Evolutionary conservation across 768 basidiomycete species (phyloP).

Genomic region (Cyclocybe aegerita): DNA sequence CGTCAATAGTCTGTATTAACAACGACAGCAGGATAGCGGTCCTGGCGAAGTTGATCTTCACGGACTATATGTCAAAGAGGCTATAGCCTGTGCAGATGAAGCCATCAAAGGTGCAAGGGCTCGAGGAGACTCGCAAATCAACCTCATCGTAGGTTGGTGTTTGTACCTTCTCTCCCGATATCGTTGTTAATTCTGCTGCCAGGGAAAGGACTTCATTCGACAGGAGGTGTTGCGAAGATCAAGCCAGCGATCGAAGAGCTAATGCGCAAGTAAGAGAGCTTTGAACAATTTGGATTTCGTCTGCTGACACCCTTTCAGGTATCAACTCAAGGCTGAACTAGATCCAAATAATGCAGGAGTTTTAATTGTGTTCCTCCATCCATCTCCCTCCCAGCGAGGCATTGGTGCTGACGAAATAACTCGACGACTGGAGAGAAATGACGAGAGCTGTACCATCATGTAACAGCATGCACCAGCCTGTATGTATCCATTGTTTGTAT

Average conservation of each 20-base stretch:
- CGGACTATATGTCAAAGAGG: conserved; percentile 92
- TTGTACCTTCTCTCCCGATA: neutral
- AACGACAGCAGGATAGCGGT: conserved; percentile 49
- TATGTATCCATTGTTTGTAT: too few relatives aligned
- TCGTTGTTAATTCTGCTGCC: neutral
- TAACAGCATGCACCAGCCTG: conserved; percentile 31
- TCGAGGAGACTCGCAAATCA: conserved; percentile 62
- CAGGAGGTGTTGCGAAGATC: conserved; percentile 75
- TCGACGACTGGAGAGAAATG: conserved; percentile 48
- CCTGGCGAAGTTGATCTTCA: conserved; percentile 86
- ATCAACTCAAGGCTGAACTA: conserved; percentile 67
- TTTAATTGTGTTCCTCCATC: conserved; percentile 69
- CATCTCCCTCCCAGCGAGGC: conserved; percentile 31
- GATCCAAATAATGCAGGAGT: conserved; percentile 87
- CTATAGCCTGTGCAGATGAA: conserved; percentile 69
- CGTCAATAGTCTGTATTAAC: neutral
- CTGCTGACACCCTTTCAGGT: conserved; percentile 37
- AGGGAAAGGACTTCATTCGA: conserved; percentile 90
- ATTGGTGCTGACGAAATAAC: conserved; percentile 60
- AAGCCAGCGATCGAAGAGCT: conserved; percentile 90
- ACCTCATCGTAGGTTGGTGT: conserved; percentile 80
- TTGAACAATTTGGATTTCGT: neutral
- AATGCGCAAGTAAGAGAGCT: conserved; percentile 65
- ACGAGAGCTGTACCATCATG: conserved; percentile 71
- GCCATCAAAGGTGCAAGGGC: conserved; percentile 68